Evolutionary conservation across 768 basidiomycete species (phyloP), one percentile per base, ranked within the genome.

Genomic region (Tephrocybe sp.): DNA sequence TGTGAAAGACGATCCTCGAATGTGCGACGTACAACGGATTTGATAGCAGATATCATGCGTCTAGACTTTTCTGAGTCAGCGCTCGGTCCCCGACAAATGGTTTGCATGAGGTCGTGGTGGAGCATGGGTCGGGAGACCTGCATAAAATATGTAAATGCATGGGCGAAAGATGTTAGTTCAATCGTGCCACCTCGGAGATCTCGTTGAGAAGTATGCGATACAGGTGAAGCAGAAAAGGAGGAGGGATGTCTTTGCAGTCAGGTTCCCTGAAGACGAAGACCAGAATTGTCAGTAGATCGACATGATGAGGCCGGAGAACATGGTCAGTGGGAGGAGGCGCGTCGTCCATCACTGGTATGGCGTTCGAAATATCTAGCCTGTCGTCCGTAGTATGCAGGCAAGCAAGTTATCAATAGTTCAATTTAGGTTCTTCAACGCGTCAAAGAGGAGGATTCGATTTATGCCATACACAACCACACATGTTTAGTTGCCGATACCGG

Each of bases 261-360:
- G 74, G 73, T 56, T 86, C 83, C 62, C 81, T 85, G 65, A 84
- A 88, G 3, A 79, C 69, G 11, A 86, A 69, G 52, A 83, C 71
- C 30, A 91, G 71, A 21, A 90, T 70, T 28, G 79, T 78, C 26
- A 92, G 72, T 14, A 92, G 70, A 43, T 78, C 78, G 45, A 93
- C 72, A 63, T 93, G 91, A 59, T 93, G 90, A 1, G 90, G 88
- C 48, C 83, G 76, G 24, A 93, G 74, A 50, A 83, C 74, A 66
- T 89, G 85, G 45, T 83, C 79, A 6, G 79, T 77, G 1, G 85
- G 83, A 7, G 85, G 82, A 48, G 80, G 81, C 18, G 75, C 72
- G 28, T 80, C 78, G 44, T 68, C 76, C 75, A 68, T 77, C 59
- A 34, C 48, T 32, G 6, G 18, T 15, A 20, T 15, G 34, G 34